These are phyloP conservation scores for Citrus mangshanensis DNA, from an alignment of 345 rosid species.

Conservation along the genomic window DNA sequence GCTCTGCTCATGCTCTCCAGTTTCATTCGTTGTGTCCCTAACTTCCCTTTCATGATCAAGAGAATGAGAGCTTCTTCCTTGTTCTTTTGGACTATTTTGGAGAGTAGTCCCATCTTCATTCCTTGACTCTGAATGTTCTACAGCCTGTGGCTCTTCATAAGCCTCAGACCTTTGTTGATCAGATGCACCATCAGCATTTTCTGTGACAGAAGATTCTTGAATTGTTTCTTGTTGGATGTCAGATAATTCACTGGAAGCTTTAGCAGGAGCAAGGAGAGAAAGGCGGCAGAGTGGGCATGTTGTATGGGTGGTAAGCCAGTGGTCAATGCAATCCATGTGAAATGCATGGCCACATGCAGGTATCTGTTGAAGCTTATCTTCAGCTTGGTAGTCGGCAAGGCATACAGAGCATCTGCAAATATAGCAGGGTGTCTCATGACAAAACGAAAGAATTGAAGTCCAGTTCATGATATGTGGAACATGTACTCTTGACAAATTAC, in stretches of 20 bases:
- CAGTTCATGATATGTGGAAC: not conserved
- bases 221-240: slow-evolving; percentile 25
- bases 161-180: slow-evolving; percentile 13
- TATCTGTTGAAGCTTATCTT: slow-evolving; percentile 80
- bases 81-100: slow-evolving; percentile 10
- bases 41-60: slow-evolving; percentile 15
- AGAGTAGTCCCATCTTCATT: slow-evolving; percentile 11
- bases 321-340: slow-evolving; percentile 92
- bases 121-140: slow-evolving; percentile 16
- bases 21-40: slow-evolving; percentile 12
- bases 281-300: slow-evolving; percentile 94
- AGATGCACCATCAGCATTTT: slow-evolving; percentile 17
- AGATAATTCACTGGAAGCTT: slow-evolving; percentile 22
- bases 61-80: slow-evolving; percentile 17
- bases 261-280: slow-evolving; percentile 54
- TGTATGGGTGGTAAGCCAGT: slow-evolving; percentile 77
- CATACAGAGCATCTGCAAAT: slow-evolving; percentile 74
- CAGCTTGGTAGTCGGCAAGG: slow-evolving; percentile 76
- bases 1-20: slow-evolving; percentile 11
- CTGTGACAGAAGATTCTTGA: slow-evolving; percentile 18
- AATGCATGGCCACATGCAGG: slow-evolving; percentile 83
- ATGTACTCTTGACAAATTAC: not conserved
- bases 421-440: not conserved
- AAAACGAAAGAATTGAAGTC: not conserved
- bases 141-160: slow-evolving; percentile 24